phyloP scores from a whole-genome alignment of 2,329 filamentous ascomycete species.

The Beauveria pseudobassiana region DNA sequence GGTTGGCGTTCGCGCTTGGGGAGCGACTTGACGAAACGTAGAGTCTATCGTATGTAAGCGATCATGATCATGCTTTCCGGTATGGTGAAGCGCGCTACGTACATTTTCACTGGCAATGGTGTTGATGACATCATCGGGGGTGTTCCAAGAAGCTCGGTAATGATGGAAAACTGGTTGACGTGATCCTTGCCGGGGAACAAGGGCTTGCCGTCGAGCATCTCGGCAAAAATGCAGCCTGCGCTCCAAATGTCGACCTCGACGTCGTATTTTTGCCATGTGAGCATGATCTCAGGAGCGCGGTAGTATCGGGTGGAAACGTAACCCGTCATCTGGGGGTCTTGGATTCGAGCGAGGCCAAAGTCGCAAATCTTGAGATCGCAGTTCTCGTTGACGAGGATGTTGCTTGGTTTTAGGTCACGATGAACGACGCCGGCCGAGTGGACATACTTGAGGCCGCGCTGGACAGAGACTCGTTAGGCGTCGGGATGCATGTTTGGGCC shows the following conservation, averaged over 20 bases:
- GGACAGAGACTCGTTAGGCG: slow-evolving; percentile 6
- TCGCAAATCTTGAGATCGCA: slow-evolving; percentile 99
- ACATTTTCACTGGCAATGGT: slow-evolving; percentile 98
- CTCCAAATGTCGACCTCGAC: slow-evolving; percentile 99
- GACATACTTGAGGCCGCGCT: slow-evolving; percentile 98
- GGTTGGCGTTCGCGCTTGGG: slow-evolving; percentile 91
- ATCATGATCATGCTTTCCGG: slow-evolving; percentile 14
- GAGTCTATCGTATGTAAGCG: slow-evolving; percentile 49
- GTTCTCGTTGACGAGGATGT: slow-evolving; percentile 99
- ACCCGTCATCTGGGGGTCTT: slow-evolving; percentile 98
- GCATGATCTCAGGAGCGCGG: slow-evolving; percentile 97
- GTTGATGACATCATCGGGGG: slow-evolving; percentile 98
- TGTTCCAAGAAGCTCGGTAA: slow-evolving; percentile 92
- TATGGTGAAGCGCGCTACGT: slow-evolving; percentile 26
- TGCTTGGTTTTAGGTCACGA: slow-evolving; percentile 95
- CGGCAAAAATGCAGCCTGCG: slow-evolving; percentile 95
- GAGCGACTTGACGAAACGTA: slow-evolving; percentile 94
- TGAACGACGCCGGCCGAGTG: slow-evolving; percentile 98
- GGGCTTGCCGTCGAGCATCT: slow-evolving; percentile 98
- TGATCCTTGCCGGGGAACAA: slow-evolving; percentile 98
- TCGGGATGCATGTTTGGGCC: not conserved
- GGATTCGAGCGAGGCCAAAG: slow-evolving; percentile 93
- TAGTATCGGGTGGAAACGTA: slow-evolving; percentile 99
- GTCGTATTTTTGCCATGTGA: slow-evolving; percentile 99
- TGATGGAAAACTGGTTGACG: slow-evolving; percentile 99